These are phyloP conservation scores for Saccharomycopsis capsularis DNA, from an alignment of 805 yeast species.

Conservation along the genomic window DNA sequence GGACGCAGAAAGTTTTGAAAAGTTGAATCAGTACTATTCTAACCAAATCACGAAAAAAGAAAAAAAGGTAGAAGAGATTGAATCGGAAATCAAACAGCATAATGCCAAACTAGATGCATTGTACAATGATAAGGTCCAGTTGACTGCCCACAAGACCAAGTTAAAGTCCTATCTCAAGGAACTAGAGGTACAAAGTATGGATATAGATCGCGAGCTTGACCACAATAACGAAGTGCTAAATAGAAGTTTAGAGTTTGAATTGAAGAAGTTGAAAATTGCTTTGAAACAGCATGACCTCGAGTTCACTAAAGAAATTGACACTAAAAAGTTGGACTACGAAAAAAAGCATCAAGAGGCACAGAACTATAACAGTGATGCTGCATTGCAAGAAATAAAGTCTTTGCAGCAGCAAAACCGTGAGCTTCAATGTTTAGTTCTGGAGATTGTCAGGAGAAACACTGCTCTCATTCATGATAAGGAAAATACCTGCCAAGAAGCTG, in stretches of 20 bases:
- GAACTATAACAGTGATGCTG: not conserved
- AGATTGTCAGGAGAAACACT: too few species aligned
- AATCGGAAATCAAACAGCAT: conserved; percentile 2
- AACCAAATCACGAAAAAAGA: conserved; percentile 4
- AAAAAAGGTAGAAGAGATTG: not conserved
- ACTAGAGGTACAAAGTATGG: not conserved
- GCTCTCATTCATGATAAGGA: too few species aligned
- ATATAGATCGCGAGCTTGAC: conserved; percentile 1
- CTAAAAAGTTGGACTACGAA: not conserved
- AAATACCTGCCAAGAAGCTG: too few species aligned
- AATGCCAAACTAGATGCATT: conserved; percentile 6
- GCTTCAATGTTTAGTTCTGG: too few species aligned
- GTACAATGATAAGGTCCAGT: conserved; percentile 5
- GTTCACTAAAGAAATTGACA: not conserved
- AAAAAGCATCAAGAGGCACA: not conserved
- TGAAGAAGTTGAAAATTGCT: not conserved
- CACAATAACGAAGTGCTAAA: not conserved
- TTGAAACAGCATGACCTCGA: not conserved
- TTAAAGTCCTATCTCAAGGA: not conserved
- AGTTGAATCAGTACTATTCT: conserved; percentile 3
- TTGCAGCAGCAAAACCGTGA: not conserved
- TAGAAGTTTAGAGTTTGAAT: conserved; percentile 5
- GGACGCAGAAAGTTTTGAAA: not conserved
- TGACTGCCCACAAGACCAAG: conserved; percentile 1
- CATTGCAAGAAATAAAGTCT: not conserved